These are phyloP conservation scores for Sordariomycetes sp. DNA, from an alignment of 2,329 filamentous ascomycete species.

Conservation along the genomic window DNA sequence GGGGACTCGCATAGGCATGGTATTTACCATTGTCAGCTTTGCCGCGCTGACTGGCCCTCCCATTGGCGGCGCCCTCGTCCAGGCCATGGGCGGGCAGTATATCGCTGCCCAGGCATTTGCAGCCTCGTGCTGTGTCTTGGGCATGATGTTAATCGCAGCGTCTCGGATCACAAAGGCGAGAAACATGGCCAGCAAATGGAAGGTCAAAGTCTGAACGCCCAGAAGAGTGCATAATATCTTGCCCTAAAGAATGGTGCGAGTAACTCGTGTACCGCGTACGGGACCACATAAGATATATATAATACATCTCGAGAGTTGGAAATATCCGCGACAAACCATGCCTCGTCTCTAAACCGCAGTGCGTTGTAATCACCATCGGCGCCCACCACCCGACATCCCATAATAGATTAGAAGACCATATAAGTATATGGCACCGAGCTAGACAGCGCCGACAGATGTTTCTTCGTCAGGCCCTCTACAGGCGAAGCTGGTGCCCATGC, in stretches of 20 bases:
- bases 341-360: too few species aligned
- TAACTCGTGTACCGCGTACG: not conserved
- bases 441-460: not conserved
- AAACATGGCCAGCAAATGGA: not conserved
- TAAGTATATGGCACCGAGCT: not conserved
- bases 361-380: too few species aligned
- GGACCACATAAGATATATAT: not conserved
- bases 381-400: not conserved
- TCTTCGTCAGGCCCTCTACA: not conserved
- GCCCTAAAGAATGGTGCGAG: not conserved
- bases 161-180: conserved; percentile 23
- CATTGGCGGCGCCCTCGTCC: conserved; percentile 38
- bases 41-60: conserved; percentile 41
- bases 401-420: not conserved
- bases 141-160: conserved; percentile 24
- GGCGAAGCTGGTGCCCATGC: not conserved
- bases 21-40: conserved; percentile 44
- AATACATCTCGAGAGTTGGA: not conserved
- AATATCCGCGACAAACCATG: not conserved
- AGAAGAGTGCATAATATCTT: not conserved
- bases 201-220: not conserved
- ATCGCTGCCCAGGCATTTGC: conserved; percentile 38
- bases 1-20: conserved; percentile 47
- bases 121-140: conserved; percentile 29
- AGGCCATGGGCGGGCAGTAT: conserved; percentile 27